Base-by-base conservation (phyloP, 352 stramenopile species). In the Phytophthora vignae region DNA sequence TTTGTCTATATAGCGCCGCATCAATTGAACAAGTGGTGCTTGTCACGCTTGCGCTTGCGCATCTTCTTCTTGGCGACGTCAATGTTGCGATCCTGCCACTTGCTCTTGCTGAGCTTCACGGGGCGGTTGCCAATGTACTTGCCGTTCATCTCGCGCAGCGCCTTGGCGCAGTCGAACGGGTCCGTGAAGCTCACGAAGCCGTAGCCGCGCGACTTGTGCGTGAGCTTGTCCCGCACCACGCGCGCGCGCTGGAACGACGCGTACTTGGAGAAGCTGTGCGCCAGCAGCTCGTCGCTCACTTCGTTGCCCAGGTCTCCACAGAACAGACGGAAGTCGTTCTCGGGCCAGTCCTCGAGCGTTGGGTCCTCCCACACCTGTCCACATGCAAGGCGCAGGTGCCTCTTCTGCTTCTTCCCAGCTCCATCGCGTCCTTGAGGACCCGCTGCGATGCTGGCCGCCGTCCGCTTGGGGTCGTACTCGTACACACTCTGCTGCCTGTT, bases 241-340 rank as follows among this genome's bases (percentile, higher is more conserved):
- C 84, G 82, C n/a, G 90, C 82, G 3, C 87, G 83, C 67, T 93
- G 84, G 75, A 97, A 95, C 10, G 86, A 93, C 54, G 82, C 62
- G 63, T 91, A 97, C 53, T 78, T 77, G 17, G 73, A 69, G 64
- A 97, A 97, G 42, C 83, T 87, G 53, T 97, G 90, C 19, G 82
- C 74, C 14, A 97, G 69, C 52, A 98, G 68, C 67, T 97, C 80
- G 68, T 99, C 91, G 53, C 85, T 97, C 9, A 98, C 87, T 67
- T 99, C 96, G 58, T 97, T 97, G 58, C 92, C 92, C 33, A 99
- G 65, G 61, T 99, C 97, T 22, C 97, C 97, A 33, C 98, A 95
- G 74, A 99, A 99, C 15, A 99, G 78, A 2, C 96, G 91, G 78
- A 98, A 99, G 76, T 99, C 96, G 76, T 99, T 99, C 19, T 98